Evolutionary conservation across 495 filamentous ascomycete genomes (phyloP), one percentile per base, ranked within the genome.

Genomic region (Penicillium nucicola): DNA sequence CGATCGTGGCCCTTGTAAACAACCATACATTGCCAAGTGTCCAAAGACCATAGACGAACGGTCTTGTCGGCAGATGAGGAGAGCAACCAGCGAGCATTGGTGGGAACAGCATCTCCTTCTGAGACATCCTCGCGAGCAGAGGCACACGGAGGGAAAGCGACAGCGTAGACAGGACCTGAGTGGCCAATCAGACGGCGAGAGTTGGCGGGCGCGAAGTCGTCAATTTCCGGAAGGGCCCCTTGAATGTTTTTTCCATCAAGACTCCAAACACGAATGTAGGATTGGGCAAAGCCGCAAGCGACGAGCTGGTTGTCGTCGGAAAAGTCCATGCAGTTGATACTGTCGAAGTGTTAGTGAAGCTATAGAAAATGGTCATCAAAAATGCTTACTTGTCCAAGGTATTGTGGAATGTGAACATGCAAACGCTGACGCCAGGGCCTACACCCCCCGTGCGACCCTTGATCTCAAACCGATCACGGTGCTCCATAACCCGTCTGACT

Each of bases 401-500:
- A 65, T 98, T 97, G 72, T 98, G 95, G 59, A 97, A 96, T 0
- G 93, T 97, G 60, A 90, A 96, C 87, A 97, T 96, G 76, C 84
- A 89, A 10, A 93, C 84, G 58, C 89, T 93, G 20, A 95, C 76
- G 36, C 81, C 86, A 38, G 89, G 82, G 6, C 89, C 89, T 42
- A 88, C 77, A 22, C 90, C 90, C 33, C 88, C 89, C 33, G 87
- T 90, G 17, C 86, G 79, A 34, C 84, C 82, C 45, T 89, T 84
- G 41, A 98, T 89, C 43, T 79, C 82, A 65, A 95, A 95, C 19
- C 91, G 78, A 60, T 97, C 92, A 12, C 93, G 84, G 57, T 92
- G 87, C 62, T 98, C 93, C 49, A 88, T 88, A n/a, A 97, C 86
- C 69, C 91, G 89, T 61, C 91, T 89, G 52, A 97, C 88, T 59